Conservation (phyloP, 306 rosid species). For the Prunus persica region Prunus_persica_NCBIv2 NC_034015.1:16204501-16205000, state of each 20-base stretch:
- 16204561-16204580: neutral
- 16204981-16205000: neutral
- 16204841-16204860: neutral
- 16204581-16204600: conserved; percentile 1
- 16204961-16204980: neutral
- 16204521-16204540: conserved; percentile 1
- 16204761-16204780: neutral
- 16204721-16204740: neutral
- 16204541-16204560: neutral
- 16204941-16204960: neutral
- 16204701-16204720: neutral
- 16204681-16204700: conserved; percentile 1
- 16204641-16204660: conserved; percentile 6
- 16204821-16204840: neutral
- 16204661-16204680: conserved; percentile 3
- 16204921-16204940: neutral
- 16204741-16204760: neutral
- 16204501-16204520: conserved; percentile 11
- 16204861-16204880: neutral
- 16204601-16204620: conserved; percentile 1
- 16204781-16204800: neutral
- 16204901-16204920: neutral
- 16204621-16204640: conserved; percentile 8
- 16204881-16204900: neutral
- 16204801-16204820: neutral